A percentile compares a stretch with the other conserved stretches of the same genome.
These are phyloP conservation scores for Carpinus viminea DNA, from an alignment of 306 rosid genomes.

Conservation along the genomic window DNA sequence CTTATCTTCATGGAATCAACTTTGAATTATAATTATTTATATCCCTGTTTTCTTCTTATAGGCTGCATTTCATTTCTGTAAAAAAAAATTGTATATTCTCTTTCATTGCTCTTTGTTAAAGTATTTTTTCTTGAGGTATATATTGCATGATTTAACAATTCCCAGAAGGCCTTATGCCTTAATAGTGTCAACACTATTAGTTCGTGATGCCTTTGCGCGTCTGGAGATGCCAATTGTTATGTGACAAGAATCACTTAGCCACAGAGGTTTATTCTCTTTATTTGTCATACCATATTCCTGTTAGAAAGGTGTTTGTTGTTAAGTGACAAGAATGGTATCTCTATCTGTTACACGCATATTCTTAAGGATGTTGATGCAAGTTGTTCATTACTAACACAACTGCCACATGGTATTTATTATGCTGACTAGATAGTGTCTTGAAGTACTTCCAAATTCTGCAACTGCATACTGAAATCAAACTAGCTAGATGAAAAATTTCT, in stretches of 20 bases:
- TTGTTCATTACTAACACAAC: not conserved
- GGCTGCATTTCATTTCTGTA: not conserved
- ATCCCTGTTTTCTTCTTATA: not conserved
- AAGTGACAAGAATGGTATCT: not conserved
- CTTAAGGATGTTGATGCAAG: not conserved
- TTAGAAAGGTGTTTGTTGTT: constrained; percentile 3
- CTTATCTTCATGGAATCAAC: not conserved
- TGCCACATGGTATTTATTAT: not conserved
- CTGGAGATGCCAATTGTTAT: not conserved
- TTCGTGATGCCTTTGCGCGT: not conserved
- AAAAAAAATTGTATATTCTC: not conserved
- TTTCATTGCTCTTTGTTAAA: not conserved
- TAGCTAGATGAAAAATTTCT: not conserved
- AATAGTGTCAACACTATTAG: not conserved
- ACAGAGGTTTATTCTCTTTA: not conserved
- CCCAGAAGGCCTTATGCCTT: not conserved
- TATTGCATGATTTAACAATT: not conserved
- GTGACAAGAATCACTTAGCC: not conserved
- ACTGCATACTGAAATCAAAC: not conserved
- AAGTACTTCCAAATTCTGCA: not conserved
- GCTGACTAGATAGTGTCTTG: not conserved
- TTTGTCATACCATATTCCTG: not conserved
- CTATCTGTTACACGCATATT: not conserved
- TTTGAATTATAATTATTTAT: not conserved
- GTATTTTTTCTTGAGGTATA: not conserved